Conservation (phyloP, 257 asterid genomes). For the Mentha longifolia region DNA sequence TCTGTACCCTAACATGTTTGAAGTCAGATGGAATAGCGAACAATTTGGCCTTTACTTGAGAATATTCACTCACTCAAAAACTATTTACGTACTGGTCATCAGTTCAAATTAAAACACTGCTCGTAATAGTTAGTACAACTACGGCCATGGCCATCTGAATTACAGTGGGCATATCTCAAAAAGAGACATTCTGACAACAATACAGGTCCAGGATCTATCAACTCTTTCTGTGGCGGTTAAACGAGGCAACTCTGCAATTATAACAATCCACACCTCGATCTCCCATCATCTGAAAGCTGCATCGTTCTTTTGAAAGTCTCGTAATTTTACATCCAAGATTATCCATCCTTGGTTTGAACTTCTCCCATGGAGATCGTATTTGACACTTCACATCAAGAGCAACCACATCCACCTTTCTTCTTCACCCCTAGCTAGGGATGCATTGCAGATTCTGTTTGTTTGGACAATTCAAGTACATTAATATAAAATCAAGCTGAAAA, state of each 20-base stretch:
- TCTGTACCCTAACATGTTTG: too few relatives aligned
- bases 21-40: too few relatives aligned
- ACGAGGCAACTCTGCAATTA: slow-evolving; percentile 11
- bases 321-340: slow-evolving; percentile 22
- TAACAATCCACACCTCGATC: slow-evolving; percentile 6
- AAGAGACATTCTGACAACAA: background rate
- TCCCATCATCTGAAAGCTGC: slow-evolving; percentile 17
- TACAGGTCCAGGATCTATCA: slow-evolving; percentile 1
- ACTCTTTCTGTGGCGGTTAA: slow-evolving; percentile 17
- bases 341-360: slow-evolving; percentile 19
- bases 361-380: background rate
- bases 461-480: background rate
- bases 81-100: too few relatives aligned
- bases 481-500: background rate
- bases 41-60: too few relatives aligned
- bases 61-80: too few relatives aligned
- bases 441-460: slow-evolving; percentile 18
- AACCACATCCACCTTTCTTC: slow-evolving; percentile 15
- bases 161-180: background rate
- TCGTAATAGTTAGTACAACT: slow-evolving; percentile 11
- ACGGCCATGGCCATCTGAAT: background rate
- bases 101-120: background rate
- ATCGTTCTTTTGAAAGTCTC: background rate
- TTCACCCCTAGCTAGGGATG: slow-evolving; percentile 16
- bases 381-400: slow-evolving; percentile 13